phyloP scores from a whole-genome alignment of 164 flowering plant species.

The Vitis rotundifolia region DNA sequence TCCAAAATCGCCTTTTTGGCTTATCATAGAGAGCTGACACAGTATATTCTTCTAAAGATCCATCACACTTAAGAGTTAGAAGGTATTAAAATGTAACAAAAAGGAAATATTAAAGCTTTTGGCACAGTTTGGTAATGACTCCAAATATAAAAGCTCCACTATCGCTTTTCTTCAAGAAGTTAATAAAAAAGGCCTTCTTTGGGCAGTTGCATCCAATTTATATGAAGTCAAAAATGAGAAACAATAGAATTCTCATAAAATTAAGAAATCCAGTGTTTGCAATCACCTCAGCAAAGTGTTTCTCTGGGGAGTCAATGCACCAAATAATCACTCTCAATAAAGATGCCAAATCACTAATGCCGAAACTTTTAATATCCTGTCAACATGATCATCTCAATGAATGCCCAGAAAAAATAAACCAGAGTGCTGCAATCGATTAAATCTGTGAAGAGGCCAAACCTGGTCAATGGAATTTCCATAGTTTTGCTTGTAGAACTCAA shows the following conservation, averaged over 20 bases:
- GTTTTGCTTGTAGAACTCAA: constrained; percentile 44
- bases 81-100: not conserved
- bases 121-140: too few relatives aligned
- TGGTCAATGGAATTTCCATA: constrained; percentile 53
- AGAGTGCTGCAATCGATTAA: not conserved
- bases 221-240: not conserved
- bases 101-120: not conserved
- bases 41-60: too few relatives aligned
- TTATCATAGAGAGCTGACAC: too few relatives aligned
- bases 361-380: constrained; percentile 56
- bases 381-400: not conserved
- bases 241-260: not conserved
- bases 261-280: not conserved
- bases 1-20: too few relatives aligned
- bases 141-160: too few relatives aligned
- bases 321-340: constrained; percentile 40
- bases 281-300: constrained; percentile 75
- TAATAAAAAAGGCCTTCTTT: not conserved
- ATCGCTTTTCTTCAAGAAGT: not conserved
- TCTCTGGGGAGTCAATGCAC: constrained; percentile 73
- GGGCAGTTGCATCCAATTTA: not conserved
- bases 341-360: constrained; percentile 43
- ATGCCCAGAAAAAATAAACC: not conserved
- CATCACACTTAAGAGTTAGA: too few relatives aligned
- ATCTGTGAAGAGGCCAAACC: constrained; percentile 31